Conservation (phyloP, 1,284 basidiomycete species). For the Marasmius sp. region DNA sequence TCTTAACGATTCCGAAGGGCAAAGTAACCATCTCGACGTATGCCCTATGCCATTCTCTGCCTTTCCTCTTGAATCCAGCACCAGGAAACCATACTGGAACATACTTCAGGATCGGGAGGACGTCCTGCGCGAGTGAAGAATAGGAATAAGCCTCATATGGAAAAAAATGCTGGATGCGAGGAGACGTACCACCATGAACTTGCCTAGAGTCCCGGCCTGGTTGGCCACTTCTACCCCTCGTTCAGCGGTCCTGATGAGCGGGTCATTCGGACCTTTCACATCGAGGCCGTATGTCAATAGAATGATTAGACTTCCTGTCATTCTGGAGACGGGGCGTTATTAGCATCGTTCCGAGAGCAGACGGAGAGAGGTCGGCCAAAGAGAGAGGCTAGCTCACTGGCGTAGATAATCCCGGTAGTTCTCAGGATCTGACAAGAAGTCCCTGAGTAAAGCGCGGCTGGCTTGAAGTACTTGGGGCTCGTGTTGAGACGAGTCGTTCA, state of each 20-base stretch:
- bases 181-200: not conserved
- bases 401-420: too few species aligned
- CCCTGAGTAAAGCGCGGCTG: too few species aligned
- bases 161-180: too few species aligned
- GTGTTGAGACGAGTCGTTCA: not conserved
- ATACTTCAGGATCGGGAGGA: not conserved
- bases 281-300: not conserved
- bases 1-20: not conserved
- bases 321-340: too few species aligned
- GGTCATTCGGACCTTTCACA: not conserved
- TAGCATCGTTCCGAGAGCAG: too few species aligned
- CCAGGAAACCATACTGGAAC: not conserved
- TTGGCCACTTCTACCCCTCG: not conserved
- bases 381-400: too few species aligned
- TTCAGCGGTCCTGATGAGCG: not conserved
- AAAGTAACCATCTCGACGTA: not conserved
- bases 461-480: too few species aligned
- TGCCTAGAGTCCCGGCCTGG: not conserved
- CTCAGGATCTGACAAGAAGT: too few species aligned
- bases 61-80: not conserved
- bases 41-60: not conserved
- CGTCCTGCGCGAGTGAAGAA: not conserved
- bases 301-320: too few species aligned
- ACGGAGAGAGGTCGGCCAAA: too few species aligned
- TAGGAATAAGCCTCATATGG: not conserved